These are phyloP conservation scores for Syzygium aromaticum DNA, from an alignment of 345 rosid genomes.

Conservation along the genomic window DNA sequence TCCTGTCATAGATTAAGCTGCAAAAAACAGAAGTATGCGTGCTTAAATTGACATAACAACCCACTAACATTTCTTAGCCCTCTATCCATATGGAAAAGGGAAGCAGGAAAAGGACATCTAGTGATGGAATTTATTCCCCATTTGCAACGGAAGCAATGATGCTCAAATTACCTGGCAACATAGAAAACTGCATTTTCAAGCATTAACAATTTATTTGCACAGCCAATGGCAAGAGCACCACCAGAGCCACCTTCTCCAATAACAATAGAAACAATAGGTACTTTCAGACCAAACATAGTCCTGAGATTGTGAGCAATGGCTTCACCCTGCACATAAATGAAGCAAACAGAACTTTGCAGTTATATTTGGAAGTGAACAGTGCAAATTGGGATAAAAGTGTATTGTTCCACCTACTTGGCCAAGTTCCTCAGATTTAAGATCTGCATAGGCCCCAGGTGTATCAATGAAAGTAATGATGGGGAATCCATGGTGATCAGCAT, in stretches of 20 bases:
- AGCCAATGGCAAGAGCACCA: conserved; percentile 96
- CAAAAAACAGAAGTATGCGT: background rate
- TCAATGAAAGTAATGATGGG: conserved; percentile 29
- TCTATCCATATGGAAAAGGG: background rate
- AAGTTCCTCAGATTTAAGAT: conserved; percentile 34
- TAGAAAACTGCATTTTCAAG: conserved; percentile 94
- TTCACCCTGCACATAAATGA: conserved; percentile 60
- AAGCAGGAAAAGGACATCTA: background rate
- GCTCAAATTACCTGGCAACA: conserved; percentile 72
- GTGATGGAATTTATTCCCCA: background rate
- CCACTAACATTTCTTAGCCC: background rate
- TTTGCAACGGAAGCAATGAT: background rate
- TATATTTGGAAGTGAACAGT: background rate
- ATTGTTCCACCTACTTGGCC: conserved; percentile 18
- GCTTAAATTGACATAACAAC: background rate
- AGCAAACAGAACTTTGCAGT: background rate
- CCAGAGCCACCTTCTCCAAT: conserved; percentile 99
- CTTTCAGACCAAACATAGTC: conserved; percentile 94
- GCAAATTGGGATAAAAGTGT: background rate
- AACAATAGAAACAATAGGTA: conserved; percentile 86
- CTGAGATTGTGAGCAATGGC: conserved; percentile 93
- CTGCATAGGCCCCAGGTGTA: conserved; percentile 40
- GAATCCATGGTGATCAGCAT: conserved; percentile 30
- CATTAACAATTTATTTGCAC: conserved; percentile 90
- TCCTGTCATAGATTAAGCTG: background rate